Conservation (phyloP, 768 basidiomycete genomes). For the Lentinus brumalis region DNA sequence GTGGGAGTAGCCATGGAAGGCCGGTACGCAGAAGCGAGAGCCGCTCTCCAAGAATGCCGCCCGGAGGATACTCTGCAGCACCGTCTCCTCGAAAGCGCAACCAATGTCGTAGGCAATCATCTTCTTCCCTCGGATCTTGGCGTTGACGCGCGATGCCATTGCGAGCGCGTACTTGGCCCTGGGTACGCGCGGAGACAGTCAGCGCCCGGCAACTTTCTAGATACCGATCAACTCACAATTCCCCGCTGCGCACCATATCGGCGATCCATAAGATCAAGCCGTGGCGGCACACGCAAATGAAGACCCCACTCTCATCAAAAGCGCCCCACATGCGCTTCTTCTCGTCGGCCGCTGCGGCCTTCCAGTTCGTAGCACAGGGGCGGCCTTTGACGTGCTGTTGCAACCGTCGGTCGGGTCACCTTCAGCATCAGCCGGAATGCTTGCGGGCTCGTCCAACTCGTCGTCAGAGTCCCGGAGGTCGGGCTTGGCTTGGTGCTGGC, state of each 20-base stretch:
- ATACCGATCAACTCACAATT: conserved; percentile 18
- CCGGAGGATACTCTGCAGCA: conserved; percentile 15
- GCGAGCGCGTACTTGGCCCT: conserved; percentile 29
- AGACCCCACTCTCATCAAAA: conserved; percentile 40
- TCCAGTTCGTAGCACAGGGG: conserved; percentile 36
- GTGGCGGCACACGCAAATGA: conserved; percentile 27
- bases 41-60: neutral
- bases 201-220: conserved; percentile 4
- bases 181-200: conserved; percentile 3
- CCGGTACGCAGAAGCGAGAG: conserved; percentile 19
- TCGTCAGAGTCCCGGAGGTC: neutral
- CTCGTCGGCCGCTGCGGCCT: conserved; percentile 30
- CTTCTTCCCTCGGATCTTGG: neutral
- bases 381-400: neutral
- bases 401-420: conserved; percentile 26
- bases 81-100: conserved; percentile 17
- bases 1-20: conserved; percentile 41
- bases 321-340: conserved; percentile 38
- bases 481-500: conserved; percentile 15
- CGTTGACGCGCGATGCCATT: neutral
- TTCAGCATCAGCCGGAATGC: conserved; percentile 29
- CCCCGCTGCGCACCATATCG: conserved; percentile 23
- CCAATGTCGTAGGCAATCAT: conserved; percentile 24
- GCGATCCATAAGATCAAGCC: conserved; percentile 22
- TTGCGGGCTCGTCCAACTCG: conserved; percentile 10